Base-by-base conservation (phyloP, 2,329 filamentous ascomycete genomes). In the Fusarium hainanense region DNA sequence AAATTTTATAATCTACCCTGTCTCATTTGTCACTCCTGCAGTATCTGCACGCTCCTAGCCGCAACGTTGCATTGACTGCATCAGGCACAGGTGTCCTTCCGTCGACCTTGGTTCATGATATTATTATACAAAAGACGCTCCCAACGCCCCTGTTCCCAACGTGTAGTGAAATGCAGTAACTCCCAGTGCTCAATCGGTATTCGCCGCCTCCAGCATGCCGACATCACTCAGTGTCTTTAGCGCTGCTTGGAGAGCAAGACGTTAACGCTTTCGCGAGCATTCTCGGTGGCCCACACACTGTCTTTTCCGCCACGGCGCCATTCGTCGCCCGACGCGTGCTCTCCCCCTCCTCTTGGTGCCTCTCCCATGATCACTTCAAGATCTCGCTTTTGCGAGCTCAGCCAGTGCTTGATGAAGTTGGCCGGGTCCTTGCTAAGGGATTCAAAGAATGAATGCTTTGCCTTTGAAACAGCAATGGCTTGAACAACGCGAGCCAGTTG, bases 301-400 rank as follows among this genome's bases (percentile, higher is more conserved):
- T 83, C 81, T 61, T 78, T 78, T 7, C 87, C 87, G 16, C 87
- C 86, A 63, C 85, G 85, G 67, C 91, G 86, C 90, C 91, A 94
- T 78, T 93, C 92, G 70, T 90, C 88, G 6, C 87, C 87, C 4
- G 80, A 81, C 4, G 83, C 82, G 66, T 86, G 82, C 68, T 89
- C 86, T 47, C 85, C 84, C 37, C 86, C 83, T 81, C 92, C 83
- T 57, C 90, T 86, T 54, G 89, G 87, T 3, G 90, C 89, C 80
- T 98, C 94, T 61, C 94, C 95, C 67, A 96, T 86, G 49, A 98
- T 91, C 9, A 96, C 89, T 76, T 97, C 94, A 37, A 98, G 84
- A 78, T 98, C 95, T 50, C 94, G 87, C 81, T 94, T 94, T 83
- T 99, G 96, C 18, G 92, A 95, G 75, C 90, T 93, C 54, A 97